phyloP scores from a whole-genome alignment of 768 basidiomycete species.

The Nidularia pulvinata region DNA sequence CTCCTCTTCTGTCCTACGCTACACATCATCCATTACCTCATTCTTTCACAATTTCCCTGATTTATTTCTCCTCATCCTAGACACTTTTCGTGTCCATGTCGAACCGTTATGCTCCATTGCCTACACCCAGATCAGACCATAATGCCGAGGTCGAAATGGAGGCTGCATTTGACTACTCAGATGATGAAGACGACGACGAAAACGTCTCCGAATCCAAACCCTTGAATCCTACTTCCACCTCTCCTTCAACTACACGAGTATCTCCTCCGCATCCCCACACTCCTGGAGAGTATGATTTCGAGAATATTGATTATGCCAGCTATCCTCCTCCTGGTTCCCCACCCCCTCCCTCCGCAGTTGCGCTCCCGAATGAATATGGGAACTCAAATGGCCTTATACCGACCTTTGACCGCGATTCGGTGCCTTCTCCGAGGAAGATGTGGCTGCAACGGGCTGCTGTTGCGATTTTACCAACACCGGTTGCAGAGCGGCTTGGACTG shows the following conservation, averaged over 20 bases:
- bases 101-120: slow-evolving; percentile 69
- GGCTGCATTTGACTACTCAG: slow-evolving; percentile 83
- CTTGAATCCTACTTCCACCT: slow-evolving; percentile 39
- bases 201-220: slow-evolving; percentile 50
- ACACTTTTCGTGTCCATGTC: slow-evolving; percentile 18
- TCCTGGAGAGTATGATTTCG: slow-evolving; percentile 72
- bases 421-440: slow-evolving; percentile 30
- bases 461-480: slow-evolving; percentile 53
- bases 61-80: neutral
- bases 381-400: slow-evolving; percentile 78
- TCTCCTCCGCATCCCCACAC: slow-evolving; percentile 17
- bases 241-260: slow-evolving; percentile 18
- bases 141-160: slow-evolving; percentile 65
- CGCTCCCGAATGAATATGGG: slow-evolving; percentile 70
- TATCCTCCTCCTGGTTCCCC: slow-evolving; percentile 86
- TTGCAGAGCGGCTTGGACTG: slow-evolving; percentile 45
- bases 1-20: too few species aligned
- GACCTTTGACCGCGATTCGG: slow-evolving; percentile 30
- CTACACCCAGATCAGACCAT: slow-evolving; percentile 51
- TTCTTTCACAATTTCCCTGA: neutral
- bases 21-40: too few species aligned
- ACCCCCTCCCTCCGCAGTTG: slow-evolving; percentile 58
- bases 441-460: slow-evolving; percentile 61
- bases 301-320: slow-evolving; percentile 70
- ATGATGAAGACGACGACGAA: slow-evolving; percentile 63